These are phyloP conservation scores for Malassezia equina DNA, from an alignment of 1,284 basidiomycete genomes.

Conservation along the genomic window DNA sequence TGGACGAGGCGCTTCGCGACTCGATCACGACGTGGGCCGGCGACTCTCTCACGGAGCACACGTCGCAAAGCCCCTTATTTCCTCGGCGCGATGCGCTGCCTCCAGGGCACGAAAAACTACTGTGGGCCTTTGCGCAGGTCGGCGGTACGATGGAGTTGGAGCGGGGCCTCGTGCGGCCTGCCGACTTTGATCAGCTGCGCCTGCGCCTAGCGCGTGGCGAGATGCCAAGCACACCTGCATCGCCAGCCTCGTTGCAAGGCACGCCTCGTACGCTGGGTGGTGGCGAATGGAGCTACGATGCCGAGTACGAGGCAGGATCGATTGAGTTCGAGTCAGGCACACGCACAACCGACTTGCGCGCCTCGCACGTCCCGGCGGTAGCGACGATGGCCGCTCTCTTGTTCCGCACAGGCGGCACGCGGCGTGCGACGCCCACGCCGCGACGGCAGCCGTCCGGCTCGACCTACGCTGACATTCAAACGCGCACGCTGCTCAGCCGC, in stretches of 20 bases:
- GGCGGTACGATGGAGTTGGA: constrained; percentile 59
- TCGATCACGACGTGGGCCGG: constrained; percentile 37
- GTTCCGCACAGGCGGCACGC: not conserved
- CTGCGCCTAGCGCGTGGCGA: constrained; percentile 40
- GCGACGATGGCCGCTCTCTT: constrained; percentile 13
- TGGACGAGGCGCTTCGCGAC: constrained; percentile 47
- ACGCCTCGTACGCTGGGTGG: constrained; percentile 32
- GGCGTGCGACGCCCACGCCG: constrained; percentile 1
- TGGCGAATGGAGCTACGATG: constrained; percentile 31
- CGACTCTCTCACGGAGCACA: constrained; percentile 4
- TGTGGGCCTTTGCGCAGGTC: constrained; percentile 77
- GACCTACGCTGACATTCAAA: constrained; percentile 55
- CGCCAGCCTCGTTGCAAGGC: constrained; percentile 17
- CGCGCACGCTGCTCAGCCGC: constrained; percentile 44
- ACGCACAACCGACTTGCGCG: constrained; percentile 1
- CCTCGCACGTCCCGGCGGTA: constrained; percentile 8
- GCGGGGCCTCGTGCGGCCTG: constrained; percentile 48
- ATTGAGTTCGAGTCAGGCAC: constrained; percentile 16
- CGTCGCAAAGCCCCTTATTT: constrained; percentile 22
- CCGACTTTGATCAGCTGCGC: constrained; percentile 49
- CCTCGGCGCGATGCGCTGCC: constrained; percentile 19
- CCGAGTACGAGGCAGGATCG: constrained; percentile 12
- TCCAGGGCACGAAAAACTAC: constrained; percentile 59
- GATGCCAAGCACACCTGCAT: constrained; percentile 25
- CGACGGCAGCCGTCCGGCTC: constrained; percentile 51